phyloP scores from a whole-genome alignment of 176 grass and related monocot species.

The Juncus inflexus region DNA sequence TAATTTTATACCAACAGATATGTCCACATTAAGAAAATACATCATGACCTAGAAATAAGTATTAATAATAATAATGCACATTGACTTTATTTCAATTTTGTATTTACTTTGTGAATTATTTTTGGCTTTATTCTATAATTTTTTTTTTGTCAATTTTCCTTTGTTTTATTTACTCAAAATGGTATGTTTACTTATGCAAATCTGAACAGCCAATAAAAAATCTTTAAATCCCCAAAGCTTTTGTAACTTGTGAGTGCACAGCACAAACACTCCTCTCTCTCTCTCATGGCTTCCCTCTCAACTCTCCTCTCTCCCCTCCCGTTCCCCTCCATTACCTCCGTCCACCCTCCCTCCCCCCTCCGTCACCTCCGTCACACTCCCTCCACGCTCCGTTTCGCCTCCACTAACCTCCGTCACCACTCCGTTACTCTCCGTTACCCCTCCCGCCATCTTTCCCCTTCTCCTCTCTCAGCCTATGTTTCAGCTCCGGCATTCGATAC shows the following conservation, averaged over 20 bases:
- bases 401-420: neutral
- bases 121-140: too few species aligned
- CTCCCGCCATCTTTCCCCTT: neutral
- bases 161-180: too few species aligned
- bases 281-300: neutral
- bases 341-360: neutral
- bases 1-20: too few species aligned
- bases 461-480: conserved; percentile 44
- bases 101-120: too few species aligned
- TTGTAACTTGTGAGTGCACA: neutral
- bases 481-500: conserved; percentile 71
- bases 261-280: neutral
- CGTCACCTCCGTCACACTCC: neutral
- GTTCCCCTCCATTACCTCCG: conserved; percentile 15
- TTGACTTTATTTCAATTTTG: too few species aligned
- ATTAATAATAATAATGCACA: too few species aligned
- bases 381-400: neutral
- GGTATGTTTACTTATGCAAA: too few species aligned
- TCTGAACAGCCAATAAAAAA: too few species aligned
- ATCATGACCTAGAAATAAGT: too few species aligned
- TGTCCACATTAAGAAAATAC: too few species aligned
- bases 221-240: too few species aligned
- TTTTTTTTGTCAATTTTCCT: too few species aligned
- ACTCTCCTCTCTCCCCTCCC: neutral
- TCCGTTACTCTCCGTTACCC: conserved; percentile 1